phyloP scores from a whole-genome alignment of 805 yeast species.

The Torulaspora franciscae region DNA sequence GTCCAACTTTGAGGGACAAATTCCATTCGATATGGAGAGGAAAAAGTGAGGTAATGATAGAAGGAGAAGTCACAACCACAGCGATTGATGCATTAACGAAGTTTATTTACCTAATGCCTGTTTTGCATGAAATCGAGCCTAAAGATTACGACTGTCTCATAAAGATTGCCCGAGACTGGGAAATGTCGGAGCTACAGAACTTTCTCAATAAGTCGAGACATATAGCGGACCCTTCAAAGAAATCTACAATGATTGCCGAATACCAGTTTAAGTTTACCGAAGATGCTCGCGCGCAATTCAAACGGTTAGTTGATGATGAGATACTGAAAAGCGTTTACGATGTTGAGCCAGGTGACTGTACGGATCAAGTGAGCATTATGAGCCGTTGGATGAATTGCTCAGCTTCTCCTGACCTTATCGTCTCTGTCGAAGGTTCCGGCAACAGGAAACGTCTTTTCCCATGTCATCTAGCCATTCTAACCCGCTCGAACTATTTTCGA shows the following conservation, averaged over 20 bases:
- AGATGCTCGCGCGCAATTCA: slow-evolving; percentile 26
- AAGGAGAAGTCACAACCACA: slow-evolving; percentile 14
- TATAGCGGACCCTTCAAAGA: slow-evolving; percentile 30
- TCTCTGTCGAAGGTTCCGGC: slow-evolving; percentile 36
- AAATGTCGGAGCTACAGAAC: slow-evolving; percentile 37
- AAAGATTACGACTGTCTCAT: slow-evolving; percentile 31
- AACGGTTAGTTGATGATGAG: slow-evolving; percentile 23
- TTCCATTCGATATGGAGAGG: slow-evolving; percentile 27
- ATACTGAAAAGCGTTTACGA: slow-evolving; percentile 16
- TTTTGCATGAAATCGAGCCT: slow-evolving; percentile 37
- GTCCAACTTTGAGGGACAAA: slow-evolving; percentile 30
- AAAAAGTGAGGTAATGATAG: slow-evolving; percentile 18
- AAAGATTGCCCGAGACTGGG: slow-evolving; percentile 35
- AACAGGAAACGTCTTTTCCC: slow-evolving; percentile 45
- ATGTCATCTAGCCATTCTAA: slow-evolving; percentile 55
- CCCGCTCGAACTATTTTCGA: slow-evolving; percentile 59
- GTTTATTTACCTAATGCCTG: slow-evolving; percentile 38
- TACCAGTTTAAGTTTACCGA: slow-evolving; percentile 33
- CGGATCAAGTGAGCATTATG: neutral
- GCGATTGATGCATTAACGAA: slow-evolving; percentile 30
- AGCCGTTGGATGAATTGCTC: neutral
- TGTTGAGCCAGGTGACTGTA: neutral
- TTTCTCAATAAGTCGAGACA: slow-evolving; percentile 33
- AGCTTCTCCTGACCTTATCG: slow-evolving; percentile 45
- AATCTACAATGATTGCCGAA: slow-evolving; percentile 34